Evolutionary conservation across 192 early-diverging fungal species (phyloP).

Genomic region (Geranomyces michiganensis): DNA sequence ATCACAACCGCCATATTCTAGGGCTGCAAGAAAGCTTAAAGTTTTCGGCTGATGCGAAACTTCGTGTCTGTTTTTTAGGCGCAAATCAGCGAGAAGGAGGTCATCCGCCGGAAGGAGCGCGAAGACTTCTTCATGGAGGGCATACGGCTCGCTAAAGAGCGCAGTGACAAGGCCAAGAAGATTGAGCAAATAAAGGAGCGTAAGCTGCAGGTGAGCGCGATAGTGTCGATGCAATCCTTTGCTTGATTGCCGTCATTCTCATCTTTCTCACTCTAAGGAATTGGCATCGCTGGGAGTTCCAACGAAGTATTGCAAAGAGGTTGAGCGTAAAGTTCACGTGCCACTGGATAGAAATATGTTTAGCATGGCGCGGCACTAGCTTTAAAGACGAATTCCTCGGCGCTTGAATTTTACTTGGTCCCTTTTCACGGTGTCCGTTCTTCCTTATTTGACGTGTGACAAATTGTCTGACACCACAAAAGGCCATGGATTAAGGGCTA

Average conservation of each 20-base stretch:
- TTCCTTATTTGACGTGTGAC: too few relatives aligned
- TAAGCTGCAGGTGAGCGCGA: slow-evolving; percentile 48
- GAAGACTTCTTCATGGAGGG: slow-evolving; percentile 68
- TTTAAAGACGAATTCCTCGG: too few relatives aligned
- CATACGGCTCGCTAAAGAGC: slow-evolving; percentile 47
- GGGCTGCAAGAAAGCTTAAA: too few relatives aligned
- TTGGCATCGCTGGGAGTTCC: slow-evolving; percentile 54
- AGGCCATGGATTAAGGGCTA: too few relatives aligned
- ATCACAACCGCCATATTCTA: background rate
- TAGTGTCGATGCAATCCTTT: background rate
- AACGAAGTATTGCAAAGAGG: slow-evolving; percentile 61
- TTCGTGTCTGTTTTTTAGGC: slow-evolving; percentile 37
- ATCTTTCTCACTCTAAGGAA: slow-evolving; percentile 42
- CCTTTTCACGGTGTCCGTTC: too few relatives aligned
- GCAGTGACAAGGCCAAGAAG: slow-evolving; percentile 57
- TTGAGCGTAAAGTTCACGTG: slow-evolving; percentile 52
- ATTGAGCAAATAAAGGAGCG: slow-evolving; percentile 58
- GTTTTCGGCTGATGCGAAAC: too few relatives aligned
- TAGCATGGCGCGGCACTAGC: slow-evolving; percentile 10
- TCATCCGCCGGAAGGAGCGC: slow-evolving; percentile 40
- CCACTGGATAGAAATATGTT: slow-evolving; percentile 33
- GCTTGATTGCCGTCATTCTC: background rate
- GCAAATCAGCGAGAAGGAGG: slow-evolving; percentile 60
- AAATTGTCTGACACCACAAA: too few relatives aligned
- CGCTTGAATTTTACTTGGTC: too few relatives aligned